Percentiles rank a stretch among this genome's conserved stretches.
These are phyloP conservation scores for Plectosphaerella plurivora DNA, from an alignment of 2,329 filamentous ascomycete species.

Conservation along the genomic window DNA sequence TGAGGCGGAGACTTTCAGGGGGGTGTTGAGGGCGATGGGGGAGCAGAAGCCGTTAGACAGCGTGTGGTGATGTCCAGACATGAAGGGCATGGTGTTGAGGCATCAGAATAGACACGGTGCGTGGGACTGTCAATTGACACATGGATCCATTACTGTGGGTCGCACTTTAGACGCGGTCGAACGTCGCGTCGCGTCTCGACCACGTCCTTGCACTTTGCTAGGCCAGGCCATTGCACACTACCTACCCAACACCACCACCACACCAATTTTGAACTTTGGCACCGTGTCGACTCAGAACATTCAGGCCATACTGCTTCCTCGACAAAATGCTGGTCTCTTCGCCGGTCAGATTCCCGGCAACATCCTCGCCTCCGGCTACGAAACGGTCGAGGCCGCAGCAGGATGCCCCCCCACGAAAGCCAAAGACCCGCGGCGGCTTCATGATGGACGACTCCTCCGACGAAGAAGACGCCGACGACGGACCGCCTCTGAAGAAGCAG, in stretches of 20 bases:
- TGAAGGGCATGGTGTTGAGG: background rate
- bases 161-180: background rate
- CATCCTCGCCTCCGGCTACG: slow-evolving; percentile 32
- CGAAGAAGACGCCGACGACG: slow-evolving; percentile 22
- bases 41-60: background rate
- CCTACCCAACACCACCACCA: background rate
- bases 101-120: background rate
- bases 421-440: slow-evolving; percentile 32
- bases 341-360: slow-evolving; percentile 50
- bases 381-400: slow-evolving; percentile 32
- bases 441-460: slow-evolving; percentile 29
- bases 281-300: background rate
- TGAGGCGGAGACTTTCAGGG: slow-evolving; percentile 67
- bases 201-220: background rate
- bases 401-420: slow-evolving; percentile 23
- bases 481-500: slow-evolving; percentile 12
- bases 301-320: background rate
- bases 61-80: no score
- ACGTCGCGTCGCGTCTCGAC: slow-evolving; percentile 5
- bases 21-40: slow-evolving; percentile 40
- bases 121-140: background rate
- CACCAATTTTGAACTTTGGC: background rate
- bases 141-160: background rate
- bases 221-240: slow-evolving; percentile 1
- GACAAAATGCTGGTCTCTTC: slow-evolving; percentile 56